Evolutionary conservation across 148 eudicot genomes (phyloP).

Genomic region (Nepenthes gracilis): DNA sequence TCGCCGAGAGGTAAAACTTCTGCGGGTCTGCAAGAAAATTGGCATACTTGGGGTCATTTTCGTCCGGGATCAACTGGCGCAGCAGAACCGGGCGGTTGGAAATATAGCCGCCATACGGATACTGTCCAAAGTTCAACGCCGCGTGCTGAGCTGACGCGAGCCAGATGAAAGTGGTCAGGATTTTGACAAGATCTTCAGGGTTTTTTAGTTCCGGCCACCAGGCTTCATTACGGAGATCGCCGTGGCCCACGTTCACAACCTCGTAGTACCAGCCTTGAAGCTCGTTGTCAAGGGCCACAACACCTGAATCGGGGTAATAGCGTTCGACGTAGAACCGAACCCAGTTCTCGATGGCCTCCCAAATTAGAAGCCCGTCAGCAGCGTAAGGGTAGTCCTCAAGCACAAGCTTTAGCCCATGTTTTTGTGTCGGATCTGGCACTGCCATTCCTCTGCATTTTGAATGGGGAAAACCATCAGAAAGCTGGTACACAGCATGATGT

Average conservation of each 20-base stretch:
- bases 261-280: constrained; percentile 92
- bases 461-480: background rate
- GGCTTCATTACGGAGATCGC: constrained; percentile 45
- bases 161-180: constrained; percentile 80
- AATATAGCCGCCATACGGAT: constrained; percentile 90
- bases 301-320: constrained; percentile 58
- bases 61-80: constrained; percentile 73
- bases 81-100: constrained; percentile 85
- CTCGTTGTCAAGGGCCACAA: constrained; percentile 52
- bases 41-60: constrained; percentile 60
- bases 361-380: constrained; percentile 75
- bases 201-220: constrained; percentile 79
- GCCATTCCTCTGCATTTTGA: constrained; percentile 67
- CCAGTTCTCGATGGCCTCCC: constrained; percentile 79
- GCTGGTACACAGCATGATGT: background rate
- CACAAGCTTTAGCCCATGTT: constrained; percentile 62
- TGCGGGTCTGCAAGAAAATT: constrained; percentile 59
- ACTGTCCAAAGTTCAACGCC: constrained; percentile 86
- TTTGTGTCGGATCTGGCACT: constrained; percentile 69
- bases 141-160: constrained; percentile 92
- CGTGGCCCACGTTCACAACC: constrained; percentile 86
- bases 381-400: constrained; percentile 93
- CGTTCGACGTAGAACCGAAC: constrained; percentile 51
- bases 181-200: constrained; percentile 50
- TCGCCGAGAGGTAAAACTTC: constrained; percentile 44